These are phyloP conservation scores for Dillenia suffruticosa DNA, from an alignment of 164 flowering plant species.

Conservation along the genomic window DNA sequence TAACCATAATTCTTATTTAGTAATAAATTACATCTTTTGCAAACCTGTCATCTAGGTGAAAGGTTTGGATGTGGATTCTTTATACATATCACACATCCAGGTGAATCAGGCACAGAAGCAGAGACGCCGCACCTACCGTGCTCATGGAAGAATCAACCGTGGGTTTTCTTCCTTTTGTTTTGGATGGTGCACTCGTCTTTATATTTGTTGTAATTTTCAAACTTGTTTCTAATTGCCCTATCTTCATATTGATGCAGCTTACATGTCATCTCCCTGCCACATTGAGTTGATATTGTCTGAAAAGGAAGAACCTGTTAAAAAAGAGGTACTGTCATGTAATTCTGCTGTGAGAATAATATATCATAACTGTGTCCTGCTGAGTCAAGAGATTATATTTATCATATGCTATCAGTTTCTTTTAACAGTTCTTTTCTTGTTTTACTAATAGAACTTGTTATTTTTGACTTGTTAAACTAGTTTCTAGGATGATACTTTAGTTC, in stretches of 20 bases:
- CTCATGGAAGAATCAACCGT: slow-evolving; percentile 60
- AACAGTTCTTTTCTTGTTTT: too few species aligned
- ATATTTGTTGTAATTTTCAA: too few species aligned
- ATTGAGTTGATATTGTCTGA: slow-evolving; percentile 46
- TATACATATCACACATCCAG: slow-evolving; percentile 42
- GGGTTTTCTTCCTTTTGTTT: slow-evolving; percentile 9
- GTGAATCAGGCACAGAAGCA: slow-evolving; percentile 54
- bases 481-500: too few species aligned
- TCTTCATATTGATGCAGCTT: slow-evolving; percentile 20
- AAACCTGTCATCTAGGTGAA: slow-evolving; percentile 26
- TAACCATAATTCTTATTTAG: too few species aligned
- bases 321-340: slow-evolving; percentile 26
- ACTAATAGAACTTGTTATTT: too few species aligned
- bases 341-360: too few species aligned
- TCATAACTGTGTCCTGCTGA: too few species aligned
- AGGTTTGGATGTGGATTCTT: slow-evolving; percentile 50
- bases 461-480: too few species aligned
- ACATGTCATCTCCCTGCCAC: slow-evolving; percentile 52
- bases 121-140: slow-evolving; percentile 49
- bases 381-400: too few species aligned
- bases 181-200: too few species aligned
- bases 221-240: too few species aligned
- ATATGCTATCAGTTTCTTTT: too few species aligned
- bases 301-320: slow-evolving; percentile 43
- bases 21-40: background rate